Evolutionary conservation across 257 asterid species (phyloP), one percentile per base, ranked within the genome.

Genomic region (Phtheirospermum japonicum): DNA sequence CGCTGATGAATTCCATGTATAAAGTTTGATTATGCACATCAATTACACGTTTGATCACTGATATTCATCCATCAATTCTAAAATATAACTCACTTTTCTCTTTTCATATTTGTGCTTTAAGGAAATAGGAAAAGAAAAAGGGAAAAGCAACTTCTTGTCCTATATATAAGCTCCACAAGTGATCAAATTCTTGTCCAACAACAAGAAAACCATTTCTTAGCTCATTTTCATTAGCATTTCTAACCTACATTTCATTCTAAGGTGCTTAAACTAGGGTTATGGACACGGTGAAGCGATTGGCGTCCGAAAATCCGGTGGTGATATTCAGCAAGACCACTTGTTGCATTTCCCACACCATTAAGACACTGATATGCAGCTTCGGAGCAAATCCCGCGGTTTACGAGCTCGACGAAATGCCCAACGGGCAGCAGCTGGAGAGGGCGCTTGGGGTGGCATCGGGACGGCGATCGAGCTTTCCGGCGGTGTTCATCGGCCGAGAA

Each of bases 241-340:
- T 12, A 33, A 49, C 57, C 57, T 59, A 66, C 72, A 59, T 58
- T 65, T 31, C 43, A 20, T 32, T 56, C 63, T 18, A 40, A 28
- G 37, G 34, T 14, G 34, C 1, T 16, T 19, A 37, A 40, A 48
- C 58, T 70, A 55, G 45, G 69, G 45, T 66, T 71, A 55, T 89
- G 95, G 90, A 86, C 4, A 36, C 80, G 12, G 68, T 90, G 63
- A 56, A 63, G 70, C 71, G 82, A 33, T 39, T 90, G 67, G 77
- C 79, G 6, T 20, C 61, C 20, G 42, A 55, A 8, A 55, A 55
- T 1, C 61, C 61, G 13, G 39, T 55, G 42, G 61, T 55, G 23
- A 55, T 55, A 30, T 55, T 55, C 42, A 11, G 61, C 61, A 55
- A 28, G 61, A 6, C 23, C 61, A 55, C 20, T 13, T 55, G 61